Percentiles rank a stretch among this genome's conserved stretches.
Evolutionary conservation across 352 stramenopile species (phyloP).

Genomic region (Phytophthora brassicae): DNA sequence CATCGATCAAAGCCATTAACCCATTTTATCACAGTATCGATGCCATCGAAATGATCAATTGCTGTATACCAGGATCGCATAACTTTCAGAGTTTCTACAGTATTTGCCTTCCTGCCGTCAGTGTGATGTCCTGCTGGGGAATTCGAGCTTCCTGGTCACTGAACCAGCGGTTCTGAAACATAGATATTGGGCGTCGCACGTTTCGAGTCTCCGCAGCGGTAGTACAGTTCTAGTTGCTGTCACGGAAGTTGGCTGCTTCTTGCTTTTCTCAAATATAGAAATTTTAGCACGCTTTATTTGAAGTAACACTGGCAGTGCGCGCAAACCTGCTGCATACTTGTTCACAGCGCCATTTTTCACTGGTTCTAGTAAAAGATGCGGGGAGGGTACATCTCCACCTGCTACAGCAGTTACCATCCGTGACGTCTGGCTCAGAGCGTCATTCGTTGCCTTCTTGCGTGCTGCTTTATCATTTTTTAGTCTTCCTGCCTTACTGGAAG

Average conservation of each 20-base stretch:
- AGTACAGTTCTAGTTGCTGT: not conserved
- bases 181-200: not conserved
- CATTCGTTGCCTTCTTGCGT: not conserved
- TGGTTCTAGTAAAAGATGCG: not conserved
- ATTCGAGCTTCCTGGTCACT: slow-evolving; percentile 6
- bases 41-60: not conserved
- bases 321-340: not conserved
- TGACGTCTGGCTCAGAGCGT: not conserved
- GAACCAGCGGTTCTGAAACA: slow-evolving; percentile 10
- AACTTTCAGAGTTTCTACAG: slow-evolving; percentile 1
- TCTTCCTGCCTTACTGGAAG: not conserved
- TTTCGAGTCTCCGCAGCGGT: not conserved
- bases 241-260: not conserved
- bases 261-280: not conserved
- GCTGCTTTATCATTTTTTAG: not conserved
- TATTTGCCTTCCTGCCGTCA: not conserved
- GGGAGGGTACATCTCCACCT: not conserved
- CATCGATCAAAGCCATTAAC: no score
- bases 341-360: not conserved
- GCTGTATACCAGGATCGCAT: slow-evolving; percentile 9
- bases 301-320: not conserved
- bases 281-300: not conserved
- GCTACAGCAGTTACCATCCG: no score
- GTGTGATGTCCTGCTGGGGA: not conserved
- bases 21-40: slow-evolving; percentile 1